These are phyloP conservation scores for Flaveria bidentis DNA, from an alignment of 129 eudicot genomes.

Conservation along the genomic window DNA sequence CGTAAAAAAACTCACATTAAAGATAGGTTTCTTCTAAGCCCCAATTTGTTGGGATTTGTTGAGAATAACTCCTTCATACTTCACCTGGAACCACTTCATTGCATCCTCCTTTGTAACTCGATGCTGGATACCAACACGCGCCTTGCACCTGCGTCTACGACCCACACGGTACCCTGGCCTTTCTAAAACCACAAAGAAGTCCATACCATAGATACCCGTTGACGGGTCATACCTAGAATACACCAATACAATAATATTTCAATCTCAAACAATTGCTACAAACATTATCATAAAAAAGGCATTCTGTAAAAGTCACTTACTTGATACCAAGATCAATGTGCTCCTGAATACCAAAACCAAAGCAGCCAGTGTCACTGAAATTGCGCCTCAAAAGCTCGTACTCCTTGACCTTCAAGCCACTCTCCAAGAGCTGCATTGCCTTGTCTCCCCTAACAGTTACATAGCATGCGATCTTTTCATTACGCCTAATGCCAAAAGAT, in stretches of 20 bases:
- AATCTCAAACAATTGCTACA: background rate
- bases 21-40: constrained; percentile 12
- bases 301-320: constrained; percentile 11
- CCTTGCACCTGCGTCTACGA: constrained; percentile 49
- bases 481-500: constrained; percentile 46
- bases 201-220: constrained; percentile 48
- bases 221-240: constrained; percentile 44
- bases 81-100: constrained; percentile 52
- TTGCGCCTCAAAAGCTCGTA: constrained; percentile 47
- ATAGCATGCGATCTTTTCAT: constrained; percentile 48
- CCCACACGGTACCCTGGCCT: constrained; percentile 56
- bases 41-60: constrained; percentile 57
- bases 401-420: constrained; percentile 47
- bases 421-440: constrained; percentile 50
- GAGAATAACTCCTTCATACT: constrained; percentile 52
- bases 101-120: constrained; percentile 49
- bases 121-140: constrained; percentile 52
- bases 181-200: constrained; percentile 50
- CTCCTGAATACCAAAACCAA: constrained; percentile 47
- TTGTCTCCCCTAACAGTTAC: constrained; percentile 48
- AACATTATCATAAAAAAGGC: background rate
- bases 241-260: background rate
- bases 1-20: background rate
- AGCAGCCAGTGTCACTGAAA: constrained; percentile 49
- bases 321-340: constrained; percentile 53